Evolutionary conservation across 371 early-diverging fungal species (phyloP).

Genomic region (Rhizomucor miehei): DNA sequence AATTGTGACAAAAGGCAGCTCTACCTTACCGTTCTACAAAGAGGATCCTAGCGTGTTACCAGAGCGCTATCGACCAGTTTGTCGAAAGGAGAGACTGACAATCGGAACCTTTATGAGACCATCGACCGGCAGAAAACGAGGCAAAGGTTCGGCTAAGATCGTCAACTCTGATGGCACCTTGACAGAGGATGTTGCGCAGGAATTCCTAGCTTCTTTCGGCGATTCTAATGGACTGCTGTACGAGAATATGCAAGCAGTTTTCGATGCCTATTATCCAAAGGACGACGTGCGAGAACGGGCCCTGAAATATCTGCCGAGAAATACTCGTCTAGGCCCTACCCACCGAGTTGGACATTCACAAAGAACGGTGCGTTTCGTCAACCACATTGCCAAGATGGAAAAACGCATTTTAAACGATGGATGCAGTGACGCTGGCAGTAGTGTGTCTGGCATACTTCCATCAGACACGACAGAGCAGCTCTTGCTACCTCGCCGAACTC

Average conservation of each 20-base stretch:
- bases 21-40: conserved; percentile 13
- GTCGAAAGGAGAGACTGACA: conserved; percentile 21
- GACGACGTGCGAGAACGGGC: background rate
- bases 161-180: conserved; percentile 18
- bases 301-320: conserved; percentile 18
- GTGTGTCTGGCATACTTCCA: background rate
- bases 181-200: conserved; percentile 3
- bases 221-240: conserved; percentile 2
- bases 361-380: conserved; percentile 21
- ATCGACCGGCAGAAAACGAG: background rate
- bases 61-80: conserved; percentile 38
- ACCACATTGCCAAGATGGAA: conserved; percentile 26
- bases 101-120: conserved; percentile 25
- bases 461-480: too few relatives aligned
- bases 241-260: conserved; percentile 12
- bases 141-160: background rate
- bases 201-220: conserved; percentile 9
- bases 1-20: conserved; percentile 26
- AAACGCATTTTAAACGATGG: conserved; percentile 23
- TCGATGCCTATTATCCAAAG: conserved; percentile 20
- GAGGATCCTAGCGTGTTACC: conserved; percentile 49
- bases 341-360: conserved; percentile 25
- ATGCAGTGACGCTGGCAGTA: conserved; percentile 1
- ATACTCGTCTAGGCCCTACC: conserved; percentile 6
- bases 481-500: too few relatives aligned